Evolutionary conservation across 2,329 filamentous ascomycete genomes (phyloP).

Genomic region (Microdochium paspali): DNA sequence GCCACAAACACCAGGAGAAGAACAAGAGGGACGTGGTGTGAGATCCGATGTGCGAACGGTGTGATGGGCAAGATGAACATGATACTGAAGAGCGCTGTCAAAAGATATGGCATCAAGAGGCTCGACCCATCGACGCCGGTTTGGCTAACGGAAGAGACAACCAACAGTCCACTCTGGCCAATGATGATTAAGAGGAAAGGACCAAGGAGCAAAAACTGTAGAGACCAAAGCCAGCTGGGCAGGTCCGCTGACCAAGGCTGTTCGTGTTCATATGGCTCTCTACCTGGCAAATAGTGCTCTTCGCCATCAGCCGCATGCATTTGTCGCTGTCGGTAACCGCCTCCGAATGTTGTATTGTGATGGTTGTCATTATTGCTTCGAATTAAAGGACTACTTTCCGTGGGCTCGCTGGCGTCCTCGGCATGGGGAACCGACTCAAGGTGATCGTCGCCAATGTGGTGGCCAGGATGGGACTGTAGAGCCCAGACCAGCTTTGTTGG

Average conservation of each 20-base stretch:
- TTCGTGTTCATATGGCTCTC: slow-evolving; percentile 54
- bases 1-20: slow-evolving; percentile 63
- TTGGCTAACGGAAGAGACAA: slow-evolving; percentile 65
- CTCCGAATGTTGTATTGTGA: slow-evolving; percentile 46
- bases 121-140: slow-evolving; percentile 77
- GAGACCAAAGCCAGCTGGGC: slow-evolving; percentile 76
- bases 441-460: slow-evolving; percentile 32
- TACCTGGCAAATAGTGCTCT: slow-evolving; percentile 15
- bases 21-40: slow-evolving; percentile 71
- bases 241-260: slow-evolving; percentile 77
- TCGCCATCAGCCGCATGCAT: slow-evolving; percentile 24
- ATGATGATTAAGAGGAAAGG: slow-evolving; percentile 71
- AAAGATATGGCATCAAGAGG: slow-evolving; percentile 61
- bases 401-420: slow-evolving; percentile 37
- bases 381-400: slow-evolving; percentile 66
- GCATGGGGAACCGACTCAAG: slow-evolving; percentile 14
- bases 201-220: slow-evolving; percentile 74
- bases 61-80: slow-evolving; percentile 66
- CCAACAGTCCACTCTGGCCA: slow-evolving; percentile 65
- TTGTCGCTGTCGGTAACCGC: slow-evolving; percentile 40
- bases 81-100: slow-evolving; percentile 58
- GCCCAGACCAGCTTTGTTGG: slow-evolving; percentile 63
- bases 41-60: slow-evolving; percentile 81
- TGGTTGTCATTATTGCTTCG: slow-evolving; percentile 62
- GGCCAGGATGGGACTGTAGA: slow-evolving; percentile 38